Conservation (phyloP, 148 eudicot genomes). For the Cornus florida region DNA sequence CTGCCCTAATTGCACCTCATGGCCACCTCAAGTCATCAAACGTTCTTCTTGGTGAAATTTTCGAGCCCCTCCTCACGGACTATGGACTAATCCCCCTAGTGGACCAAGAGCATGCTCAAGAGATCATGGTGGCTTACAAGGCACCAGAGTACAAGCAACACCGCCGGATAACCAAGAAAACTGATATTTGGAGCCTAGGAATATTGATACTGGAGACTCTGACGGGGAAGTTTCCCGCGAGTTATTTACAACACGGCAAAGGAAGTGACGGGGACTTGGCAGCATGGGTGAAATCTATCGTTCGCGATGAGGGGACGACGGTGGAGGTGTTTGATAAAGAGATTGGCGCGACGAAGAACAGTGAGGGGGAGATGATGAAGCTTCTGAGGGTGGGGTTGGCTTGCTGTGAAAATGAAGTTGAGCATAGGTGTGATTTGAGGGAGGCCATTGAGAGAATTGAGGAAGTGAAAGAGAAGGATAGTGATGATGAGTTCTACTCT, state of each 20-base stretch:
- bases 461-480: conserved; percentile 54
- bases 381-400: conserved; percentile 56
- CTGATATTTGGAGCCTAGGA: conserved; percentile 80
- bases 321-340: conserved; percentile 52
- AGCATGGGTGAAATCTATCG: conserved; percentile 34
- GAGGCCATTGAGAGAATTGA: conserved; percentile 62
- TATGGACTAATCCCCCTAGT: conserved; percentile 69
- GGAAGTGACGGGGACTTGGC: conserved; percentile 40
- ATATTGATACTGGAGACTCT: conserved; percentile 66
- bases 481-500: conserved; percentile 50
- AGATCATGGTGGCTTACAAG: conserved; percentile 72
- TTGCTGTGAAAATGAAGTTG: conserved; percentile 59
- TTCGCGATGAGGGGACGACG: conserved; percentile 13
- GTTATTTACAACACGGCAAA: conserved; percentile 49
- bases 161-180: conserved; percentile 59
- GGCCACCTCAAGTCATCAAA: conserved; percentile 94
- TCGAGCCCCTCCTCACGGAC: conserved; percentile 58
- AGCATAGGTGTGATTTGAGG: conserved; percentile 66
- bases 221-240: conserved; percentile 66
- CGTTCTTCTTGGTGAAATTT: conserved; percentile 48
- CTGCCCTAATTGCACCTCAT: conserved; percentile 60
- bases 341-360: conserved; percentile 33
- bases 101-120: conserved; percentile 68
- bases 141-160: conserved; percentile 67
- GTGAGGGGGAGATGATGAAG: conserved; percentile 68